These are phyloP conservation scores for Jamesozyma jinghongensis DNA, from an alignment of 805 yeast genomes.

Conservation along the genomic window DNA sequence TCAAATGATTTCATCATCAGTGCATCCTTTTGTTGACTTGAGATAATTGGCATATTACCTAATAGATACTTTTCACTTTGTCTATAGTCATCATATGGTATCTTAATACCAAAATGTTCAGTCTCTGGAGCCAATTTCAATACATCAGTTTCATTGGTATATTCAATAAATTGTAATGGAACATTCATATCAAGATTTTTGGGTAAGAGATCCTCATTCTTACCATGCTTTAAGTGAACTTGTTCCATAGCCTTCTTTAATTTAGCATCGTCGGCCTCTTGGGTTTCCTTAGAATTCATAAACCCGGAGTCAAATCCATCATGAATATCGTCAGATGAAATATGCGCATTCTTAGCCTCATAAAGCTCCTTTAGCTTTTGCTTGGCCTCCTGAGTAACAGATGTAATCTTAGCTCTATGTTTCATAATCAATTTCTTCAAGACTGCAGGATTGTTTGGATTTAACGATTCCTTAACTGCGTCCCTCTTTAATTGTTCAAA, in stretches of 20 bases:
- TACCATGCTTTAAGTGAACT: conserved; percentile 1
- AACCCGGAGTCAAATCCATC: conserved; percentile 87
- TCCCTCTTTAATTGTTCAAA: conserved; percentile 68
- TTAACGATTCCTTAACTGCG: conserved; percentile 38
- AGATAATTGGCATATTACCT: conserved; percentile 58
- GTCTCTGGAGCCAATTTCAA: conserved; percentile 56
- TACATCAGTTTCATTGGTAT: conserved; percentile 38
- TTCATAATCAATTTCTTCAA: conserved; percentile 33
- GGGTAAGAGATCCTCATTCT: background rate
- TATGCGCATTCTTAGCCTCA: conserved; percentile 63
- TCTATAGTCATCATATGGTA: conserved; percentile 41
- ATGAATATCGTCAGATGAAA: conserved; percentile 83
- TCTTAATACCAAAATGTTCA: conserved; percentile 44
- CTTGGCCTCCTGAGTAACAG: conserved; percentile 53
- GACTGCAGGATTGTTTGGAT: conserved; percentile 33
- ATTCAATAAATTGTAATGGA: conserved; percentile 22
- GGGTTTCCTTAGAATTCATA: conserved; percentile 43
- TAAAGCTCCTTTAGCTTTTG: conserved; percentile 58
- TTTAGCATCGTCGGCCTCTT: conserved; percentile 11
- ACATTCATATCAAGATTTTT: conserved; percentile 1
- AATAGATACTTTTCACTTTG: conserved; percentile 44
- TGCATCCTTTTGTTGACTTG: conserved; percentile 83
- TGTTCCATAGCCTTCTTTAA: conserved; percentile 7
- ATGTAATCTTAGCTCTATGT: conserved; percentile 65
- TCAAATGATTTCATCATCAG: conserved; percentile 90